phyloP scores from a whole-genome alignment of 441 rosid species.

The Erysimum pusillum region DNA sequence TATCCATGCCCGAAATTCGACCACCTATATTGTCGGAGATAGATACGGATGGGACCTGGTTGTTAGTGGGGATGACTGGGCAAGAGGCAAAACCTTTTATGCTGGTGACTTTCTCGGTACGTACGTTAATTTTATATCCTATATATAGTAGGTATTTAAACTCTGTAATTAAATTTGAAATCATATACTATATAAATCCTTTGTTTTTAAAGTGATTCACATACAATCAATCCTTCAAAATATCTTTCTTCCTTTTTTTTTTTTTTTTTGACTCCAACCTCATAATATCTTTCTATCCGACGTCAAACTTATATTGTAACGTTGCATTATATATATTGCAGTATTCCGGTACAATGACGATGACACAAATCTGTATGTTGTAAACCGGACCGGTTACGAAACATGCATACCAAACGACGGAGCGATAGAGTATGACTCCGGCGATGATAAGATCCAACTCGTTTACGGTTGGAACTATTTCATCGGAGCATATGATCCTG shows the following conservation, averaged over 20 bases:
- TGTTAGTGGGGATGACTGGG: neutral
- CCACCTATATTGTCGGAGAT: conserved; percentile 30
- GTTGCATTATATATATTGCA: too few species aligned
- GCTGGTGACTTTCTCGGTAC: conserved; percentile 41
- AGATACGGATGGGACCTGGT: conserved; percentile 2
- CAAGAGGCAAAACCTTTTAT: conserved; percentile 35
- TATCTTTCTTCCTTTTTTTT: too few species aligned
- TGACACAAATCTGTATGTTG: neutral
- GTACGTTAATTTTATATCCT: too few species aligned
- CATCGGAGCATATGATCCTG: conserved; percentile 1
- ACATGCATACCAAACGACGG: conserved; percentile 17
- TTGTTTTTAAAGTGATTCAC: too few species aligned
- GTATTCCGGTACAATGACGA: too few species aligned
- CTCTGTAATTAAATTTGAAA: too few species aligned
- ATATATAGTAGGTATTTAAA: too few species aligned
- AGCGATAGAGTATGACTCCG: neutral
- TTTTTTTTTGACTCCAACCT: too few species aligned
- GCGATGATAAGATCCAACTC: conserved; percentile 21
- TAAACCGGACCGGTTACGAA: conserved; percentile 29
- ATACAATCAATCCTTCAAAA: too few species aligned
- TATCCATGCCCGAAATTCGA: conserved; percentile 13
- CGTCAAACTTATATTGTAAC: too few species aligned
- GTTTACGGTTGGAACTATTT: conserved; percentile 19
- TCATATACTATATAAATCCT: too few species aligned
- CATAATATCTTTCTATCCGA: too few species aligned